A percentile compares a stretch with the other conserved stretches of the same genome.
phyloP scores from a whole-genome alignment of 176 grass and related monocot species.

The Microstegium vimineum region DNA sequence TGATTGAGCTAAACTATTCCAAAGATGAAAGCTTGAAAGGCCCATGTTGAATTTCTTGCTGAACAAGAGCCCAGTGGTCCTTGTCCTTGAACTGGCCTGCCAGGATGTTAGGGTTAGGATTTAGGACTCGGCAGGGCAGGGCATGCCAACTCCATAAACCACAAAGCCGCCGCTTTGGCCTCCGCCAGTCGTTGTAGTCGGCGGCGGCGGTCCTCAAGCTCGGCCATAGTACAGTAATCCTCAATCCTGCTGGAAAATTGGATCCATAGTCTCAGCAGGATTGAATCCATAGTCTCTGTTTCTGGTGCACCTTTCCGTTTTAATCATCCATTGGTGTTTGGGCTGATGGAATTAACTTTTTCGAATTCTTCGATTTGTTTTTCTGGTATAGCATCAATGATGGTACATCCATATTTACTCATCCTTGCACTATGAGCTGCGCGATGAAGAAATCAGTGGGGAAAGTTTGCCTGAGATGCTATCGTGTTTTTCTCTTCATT shows the following conservation, averaged over 20 bases:
- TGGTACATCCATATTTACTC: slow-evolving; percentile 41
- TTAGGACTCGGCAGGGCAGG: neutral
- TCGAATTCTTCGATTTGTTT: neutral
- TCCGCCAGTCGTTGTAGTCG: neutral
- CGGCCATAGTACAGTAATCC: too few species aligned
- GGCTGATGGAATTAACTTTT: neutral
- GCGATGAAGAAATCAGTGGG: slow-evolving; percentile 44
- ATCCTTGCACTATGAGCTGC: slow-evolving; percentile 53
- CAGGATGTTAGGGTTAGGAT: slow-evolving; percentile 26
- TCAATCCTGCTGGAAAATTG: neutral
- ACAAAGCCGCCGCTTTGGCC: neutral
- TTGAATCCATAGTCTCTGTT: neutral
- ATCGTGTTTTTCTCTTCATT: neutral
- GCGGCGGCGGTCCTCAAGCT: too few species aligned
- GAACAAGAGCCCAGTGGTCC: too few species aligned
- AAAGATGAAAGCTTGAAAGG: neutral
- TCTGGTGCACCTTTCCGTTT: neutral
- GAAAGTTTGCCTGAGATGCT: slow-evolving; percentile 44
- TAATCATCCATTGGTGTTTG: neutral
- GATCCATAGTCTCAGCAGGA: neutral
- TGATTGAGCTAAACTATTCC: too few species aligned
- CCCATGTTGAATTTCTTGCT: neutral
- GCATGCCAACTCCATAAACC: neutral
- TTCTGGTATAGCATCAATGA: slow-evolving; percentile 20
- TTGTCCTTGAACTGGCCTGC: neutral